These are phyloP conservation scores for Scenedesmus sp. DNA, from an alignment of 163 green algal genomes.

Conservation along the genomic window DNA sequence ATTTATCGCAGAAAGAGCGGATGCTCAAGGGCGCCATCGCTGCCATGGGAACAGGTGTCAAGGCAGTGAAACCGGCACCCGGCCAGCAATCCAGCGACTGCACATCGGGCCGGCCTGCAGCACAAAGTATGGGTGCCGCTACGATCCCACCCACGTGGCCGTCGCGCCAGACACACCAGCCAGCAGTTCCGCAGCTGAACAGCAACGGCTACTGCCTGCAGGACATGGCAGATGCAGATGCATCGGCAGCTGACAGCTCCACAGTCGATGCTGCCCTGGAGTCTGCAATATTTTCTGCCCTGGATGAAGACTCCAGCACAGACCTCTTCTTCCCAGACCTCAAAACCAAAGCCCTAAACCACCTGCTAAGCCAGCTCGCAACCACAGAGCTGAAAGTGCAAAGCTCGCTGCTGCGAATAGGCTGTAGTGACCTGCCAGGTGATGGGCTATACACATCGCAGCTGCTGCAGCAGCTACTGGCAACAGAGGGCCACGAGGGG, in stretches of 20 bases:
- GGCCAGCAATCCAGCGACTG: neutral
- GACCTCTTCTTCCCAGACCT: neutral
- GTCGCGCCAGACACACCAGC: neutral
- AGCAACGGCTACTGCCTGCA: neutral
- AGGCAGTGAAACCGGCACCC: neutral
- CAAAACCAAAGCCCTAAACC: neutral
- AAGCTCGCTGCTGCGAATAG: neutral
- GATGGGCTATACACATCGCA: neutral
- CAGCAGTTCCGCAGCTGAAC: neutral
- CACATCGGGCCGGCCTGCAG: neutral
- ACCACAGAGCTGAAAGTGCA: neutral
- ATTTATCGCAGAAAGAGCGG: neutral
- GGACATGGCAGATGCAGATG: neutral
- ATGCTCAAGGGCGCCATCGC: neutral
- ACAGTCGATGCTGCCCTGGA: neutral
- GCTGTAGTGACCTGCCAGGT: neutral
- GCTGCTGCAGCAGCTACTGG: conserved; percentile 1
- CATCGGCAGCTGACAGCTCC: neutral
- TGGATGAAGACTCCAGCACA: neutral
- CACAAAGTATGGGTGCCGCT: neutral
- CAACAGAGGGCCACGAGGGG: neutral
- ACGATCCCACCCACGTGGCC: neutral
- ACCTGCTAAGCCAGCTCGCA: neutral
- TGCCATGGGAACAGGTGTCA: neutral
- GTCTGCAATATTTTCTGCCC: neutral